phyloP scores from a whole-genome alignment of 441 rosid species.

The Adansonia gregorii region DNA sequence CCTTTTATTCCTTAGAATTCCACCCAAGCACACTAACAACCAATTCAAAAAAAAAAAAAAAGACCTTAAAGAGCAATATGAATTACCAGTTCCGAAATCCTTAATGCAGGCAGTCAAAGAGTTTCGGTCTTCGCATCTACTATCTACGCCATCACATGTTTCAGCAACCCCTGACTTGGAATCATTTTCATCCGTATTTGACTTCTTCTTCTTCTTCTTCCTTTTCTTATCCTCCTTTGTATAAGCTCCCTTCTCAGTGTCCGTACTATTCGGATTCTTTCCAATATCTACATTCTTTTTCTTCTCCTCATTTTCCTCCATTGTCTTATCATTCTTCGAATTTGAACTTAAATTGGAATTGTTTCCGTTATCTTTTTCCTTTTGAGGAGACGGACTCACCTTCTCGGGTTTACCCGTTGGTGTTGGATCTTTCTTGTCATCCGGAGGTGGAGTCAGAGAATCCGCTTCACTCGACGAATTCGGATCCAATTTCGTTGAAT shows the following conservation, averaged over 20 bases:
- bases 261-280: conserved; percentile 25
- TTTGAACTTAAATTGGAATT: conserved; percentile 13
- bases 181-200: conserved; percentile 30
- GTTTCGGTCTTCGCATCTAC: conserved; percentile 39
- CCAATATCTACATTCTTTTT: conserved; percentile 14
- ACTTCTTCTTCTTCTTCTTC: conserved; percentile 24
- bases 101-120: conserved; percentile 62
- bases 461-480: conserved; percentile 28
- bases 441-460: conserved; percentile 34
- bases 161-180: conserved; percentile 36
- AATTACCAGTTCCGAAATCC: conserved; percentile 52
- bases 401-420: conserved; percentile 29
- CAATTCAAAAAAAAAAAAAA: conserved; percentile 1
- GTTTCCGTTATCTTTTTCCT: conserved; percentile 32
- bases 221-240: conserved; percentile 3
- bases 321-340: conserved; percentile 4
- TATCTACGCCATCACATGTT: conserved; percentile 53
- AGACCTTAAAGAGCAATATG: not conserved
- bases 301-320: conserved; percentile 11
- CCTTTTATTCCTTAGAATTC: not conserved
- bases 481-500: conserved; percentile 31
- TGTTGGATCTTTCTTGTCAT: conserved; percentile 26
- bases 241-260: conserved; percentile 16
- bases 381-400: conserved; percentile 36
- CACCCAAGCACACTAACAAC: not conserved